These are phyloP conservation scores for Irpex lacteus DNA, from an alignment of 1,284 basidiomycete species.

Conservation along the genomic window DNA sequence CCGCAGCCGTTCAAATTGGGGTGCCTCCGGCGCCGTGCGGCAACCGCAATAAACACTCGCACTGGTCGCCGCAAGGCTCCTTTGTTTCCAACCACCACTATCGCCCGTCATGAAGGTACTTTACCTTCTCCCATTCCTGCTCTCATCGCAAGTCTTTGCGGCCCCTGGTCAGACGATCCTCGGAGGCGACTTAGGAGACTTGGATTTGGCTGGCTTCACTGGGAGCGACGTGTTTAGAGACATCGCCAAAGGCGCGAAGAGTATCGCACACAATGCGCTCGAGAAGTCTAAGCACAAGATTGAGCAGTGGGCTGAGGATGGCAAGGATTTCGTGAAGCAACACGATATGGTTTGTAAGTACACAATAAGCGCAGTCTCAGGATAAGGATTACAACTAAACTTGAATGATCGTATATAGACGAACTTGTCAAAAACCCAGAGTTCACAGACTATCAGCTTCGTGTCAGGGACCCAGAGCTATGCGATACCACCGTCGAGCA, in stretches of 20 bases:
- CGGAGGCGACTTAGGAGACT: slow-evolving; percentile 19
- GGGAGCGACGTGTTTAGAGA: slow-evolving; percentile 12
- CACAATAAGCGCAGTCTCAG: background rate
- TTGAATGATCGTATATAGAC: slow-evolving; percentile 38
- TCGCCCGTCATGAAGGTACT: slow-evolving; percentile 25
- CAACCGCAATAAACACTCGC: background rate
- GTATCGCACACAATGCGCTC: slow-evolving; percentile 29
- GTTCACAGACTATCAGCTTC: slow-evolving; percentile 68
- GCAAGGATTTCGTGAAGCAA: slow-evolving; percentile 65
- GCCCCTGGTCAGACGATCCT: slow-evolving; percentile 34
- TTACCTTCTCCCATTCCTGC: slow-evolving; percentile 20
- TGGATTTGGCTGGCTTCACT: slow-evolving; percentile 13
- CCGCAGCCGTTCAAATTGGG: background rate
- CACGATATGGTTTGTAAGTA: slow-evolving; percentile 58
- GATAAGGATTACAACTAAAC: background rate
- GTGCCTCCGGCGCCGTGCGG: background rate
- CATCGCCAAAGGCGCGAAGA: slow-evolving; percentile 36
- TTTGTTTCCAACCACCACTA: background rate
- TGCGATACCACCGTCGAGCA: slow-evolving; percentile 86
- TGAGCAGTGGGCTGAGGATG: slow-evolving; percentile 53
- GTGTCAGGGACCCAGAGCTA: slow-evolving; percentile 70
- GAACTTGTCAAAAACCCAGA: slow-evolving; percentile 73
- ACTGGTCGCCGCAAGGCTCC: too few relatives aligned
- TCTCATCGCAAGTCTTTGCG: slow-evolving; percentile 20
- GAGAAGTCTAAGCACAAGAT: slow-evolving; percentile 40